Base-by-base conservation (phyloP, 1,284 basidiomycete species). In the Trichosporon sp. region DNA sequence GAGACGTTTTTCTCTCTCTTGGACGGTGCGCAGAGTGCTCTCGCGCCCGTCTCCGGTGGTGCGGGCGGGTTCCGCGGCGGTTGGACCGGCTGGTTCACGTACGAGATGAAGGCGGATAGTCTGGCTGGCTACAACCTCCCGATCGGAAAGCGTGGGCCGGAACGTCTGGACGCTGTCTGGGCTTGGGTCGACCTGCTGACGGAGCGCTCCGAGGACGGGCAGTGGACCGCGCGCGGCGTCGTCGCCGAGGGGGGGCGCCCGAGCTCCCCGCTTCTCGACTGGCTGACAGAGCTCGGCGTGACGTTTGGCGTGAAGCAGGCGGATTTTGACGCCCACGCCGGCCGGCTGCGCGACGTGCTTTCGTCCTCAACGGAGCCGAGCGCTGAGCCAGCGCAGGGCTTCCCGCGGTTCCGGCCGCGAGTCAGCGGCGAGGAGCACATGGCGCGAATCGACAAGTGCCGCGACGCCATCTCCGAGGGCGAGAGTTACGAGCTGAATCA, bases 401-500 rank as follows among this genome's bases (percentile, higher is more conserved):
- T 82, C 67, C 75, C 78, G 11, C 64, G 70, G 4, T 81, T 83
- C 76, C 66, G 69, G 21, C 80, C 81, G n/a, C 71, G 81, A 73
- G 76, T 78, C 66, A 74, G 78, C 12, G 75, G 80, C 66, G 62
- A 81, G 0, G 78, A 81, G 1, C 98, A 98, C 83, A 88, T 90
- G 66, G 82, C 86, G 18, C 88, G 88, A 51, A 94, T 98, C 75
- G 85, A 88, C 34, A 79, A 85, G 42, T 92, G 92, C 11, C 89
- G 94, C 76, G 89, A 91, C 66, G 87, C 88, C 66, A 89, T 98
- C 25, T 89, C 87, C 68, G 86, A 90, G 44, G 95, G 95, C 5
- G 92, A 98, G 79, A 94, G 93, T n/a, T 98, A 98, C 82, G 95
- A 98, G 79, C 87, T 98, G 23, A 98, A 96, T 76, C 85, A 98